These are phyloP conservation scores for Closterium sp. DNA, from an alignment of 139 green algal species.

Conservation along the genomic window DNA sequence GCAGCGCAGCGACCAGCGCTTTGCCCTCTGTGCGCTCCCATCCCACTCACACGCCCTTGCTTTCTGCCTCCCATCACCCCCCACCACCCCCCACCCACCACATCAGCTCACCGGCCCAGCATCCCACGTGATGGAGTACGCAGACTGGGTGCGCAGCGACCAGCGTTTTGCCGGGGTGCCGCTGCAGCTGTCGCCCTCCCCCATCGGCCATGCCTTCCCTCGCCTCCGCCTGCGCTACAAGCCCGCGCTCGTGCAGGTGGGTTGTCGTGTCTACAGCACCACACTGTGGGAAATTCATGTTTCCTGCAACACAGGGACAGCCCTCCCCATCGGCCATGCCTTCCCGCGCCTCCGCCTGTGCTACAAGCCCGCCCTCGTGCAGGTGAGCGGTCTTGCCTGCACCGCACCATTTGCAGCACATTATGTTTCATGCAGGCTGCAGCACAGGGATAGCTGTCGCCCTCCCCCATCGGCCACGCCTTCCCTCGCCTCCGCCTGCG, in stretches of 20 bases:
- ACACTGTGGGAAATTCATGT: too few relatives aligned
- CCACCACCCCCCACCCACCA: too few relatives aligned
- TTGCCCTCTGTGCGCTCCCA: conserved; percentile 28
- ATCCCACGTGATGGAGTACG: conserved; percentile 34
- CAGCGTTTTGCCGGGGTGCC: conserved; percentile 60
- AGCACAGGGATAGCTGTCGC: too few relatives aligned
- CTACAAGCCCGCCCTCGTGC: too few relatives aligned
- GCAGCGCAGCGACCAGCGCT: conserved; percentile 58
- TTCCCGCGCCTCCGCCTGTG: too few relatives aligned
- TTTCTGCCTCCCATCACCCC: too few relatives aligned
- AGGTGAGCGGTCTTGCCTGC: too few relatives aligned
- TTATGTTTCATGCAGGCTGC: too few relatives aligned
- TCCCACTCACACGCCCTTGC: too few relatives aligned
- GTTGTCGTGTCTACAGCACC: not conserved
- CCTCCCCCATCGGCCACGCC: conserved; percentile 27
- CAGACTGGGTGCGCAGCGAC: conserved; percentile 50
- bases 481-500: conserved; percentile 46
- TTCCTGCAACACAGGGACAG: too few relatives aligned
- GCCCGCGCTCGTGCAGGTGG: conserved; percentile 35
- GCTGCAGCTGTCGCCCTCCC: conserved; percentile 22
- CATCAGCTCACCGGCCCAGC: conserved; percentile 33
- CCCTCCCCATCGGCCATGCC: too few relatives aligned
- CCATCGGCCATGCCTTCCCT: conserved; percentile 44
- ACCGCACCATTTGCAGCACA: too few relatives aligned
- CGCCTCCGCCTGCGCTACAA: conserved; percentile 46